Evolutionary conservation across 2,329 filamentous ascomycete genomes (phyloP).

Genomic region (Colletotrichum sp.): DNA sequence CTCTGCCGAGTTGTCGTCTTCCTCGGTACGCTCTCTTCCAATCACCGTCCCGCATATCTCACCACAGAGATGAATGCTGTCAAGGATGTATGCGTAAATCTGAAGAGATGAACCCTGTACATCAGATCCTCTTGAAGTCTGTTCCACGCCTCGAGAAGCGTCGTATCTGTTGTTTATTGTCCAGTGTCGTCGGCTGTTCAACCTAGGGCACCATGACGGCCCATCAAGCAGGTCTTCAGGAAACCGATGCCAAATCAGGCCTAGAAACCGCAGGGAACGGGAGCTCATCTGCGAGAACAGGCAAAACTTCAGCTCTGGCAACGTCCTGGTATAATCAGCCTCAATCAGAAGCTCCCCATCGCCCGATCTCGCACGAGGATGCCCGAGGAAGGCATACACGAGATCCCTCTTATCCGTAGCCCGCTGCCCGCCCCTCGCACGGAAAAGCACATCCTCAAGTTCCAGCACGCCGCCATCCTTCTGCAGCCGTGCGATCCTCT

Average conservation of each 20-base stretch:
- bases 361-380: neutral
- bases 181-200: neutral
- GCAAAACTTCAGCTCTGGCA: neutral
- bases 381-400: neutral
- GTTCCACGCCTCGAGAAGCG: neutral
- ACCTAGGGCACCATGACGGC: neutral
- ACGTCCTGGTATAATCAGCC: neutral
- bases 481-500: neutral
- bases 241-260: neutral
- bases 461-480: neutral
- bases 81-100: neutral
- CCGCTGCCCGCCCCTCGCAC: neutral
- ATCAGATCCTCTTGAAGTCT: fast-evolving
- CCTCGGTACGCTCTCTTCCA: neutral
- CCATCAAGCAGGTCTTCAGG: neutral
- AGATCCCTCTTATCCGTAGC: neutral
- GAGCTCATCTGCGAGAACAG: neutral
- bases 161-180: neutral
- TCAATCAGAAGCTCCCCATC: neutral
- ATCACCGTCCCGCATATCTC: neutral
- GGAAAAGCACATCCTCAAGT: neutral
- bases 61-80: neutral
- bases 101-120: neutral
- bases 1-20: neutral
- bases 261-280: neutral